A percentile compares a stretch with the other conserved stretches of the same genome.
Conservation (phyloP, 176 grass and related monocot genomes). For the Pontederia crassipes region DNA sequence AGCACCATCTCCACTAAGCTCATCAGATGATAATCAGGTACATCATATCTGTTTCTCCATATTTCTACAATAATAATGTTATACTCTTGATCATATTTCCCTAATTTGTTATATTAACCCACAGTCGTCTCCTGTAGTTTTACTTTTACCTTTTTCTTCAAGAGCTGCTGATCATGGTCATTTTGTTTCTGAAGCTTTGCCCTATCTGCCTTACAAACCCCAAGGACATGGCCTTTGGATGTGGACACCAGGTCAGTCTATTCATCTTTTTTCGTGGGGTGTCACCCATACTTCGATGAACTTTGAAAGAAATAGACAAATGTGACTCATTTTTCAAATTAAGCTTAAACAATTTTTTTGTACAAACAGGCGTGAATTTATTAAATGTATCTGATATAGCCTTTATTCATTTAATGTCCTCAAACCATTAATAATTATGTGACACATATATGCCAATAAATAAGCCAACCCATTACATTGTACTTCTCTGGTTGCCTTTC, state of each 20-base stretch:
- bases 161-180: neutral
- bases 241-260: constrained; percentile 10
- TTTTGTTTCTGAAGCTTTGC: constrained; percentile 4
- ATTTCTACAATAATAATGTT: neutral
- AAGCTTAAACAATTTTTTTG: neutral
- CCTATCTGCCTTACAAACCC: constrained; percentile 4
- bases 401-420: no score
- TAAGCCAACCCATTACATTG: no score
- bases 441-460: no score
- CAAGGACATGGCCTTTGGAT: constrained; percentile 6
- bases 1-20: no score
- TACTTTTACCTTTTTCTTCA: no score
- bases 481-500: no score
- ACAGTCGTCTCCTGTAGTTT: no score
- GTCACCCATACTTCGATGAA: neutral
- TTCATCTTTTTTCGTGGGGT: neutral
- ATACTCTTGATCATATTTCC: no score
- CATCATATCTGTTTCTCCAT: neutral
- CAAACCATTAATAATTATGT: no score
- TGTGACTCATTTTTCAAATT: neutral
- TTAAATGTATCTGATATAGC: no score
- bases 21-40: no score
- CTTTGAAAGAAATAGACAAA: neutral
- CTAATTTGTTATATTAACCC: no score
- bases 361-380: neutral